A percentile compares a stretch with the other conserved stretches of the same genome.
phyloP scores from a whole-genome alignment of 2,329 filamentous ascomycete species.

The Chrysoporthe cubensis region DNA sequence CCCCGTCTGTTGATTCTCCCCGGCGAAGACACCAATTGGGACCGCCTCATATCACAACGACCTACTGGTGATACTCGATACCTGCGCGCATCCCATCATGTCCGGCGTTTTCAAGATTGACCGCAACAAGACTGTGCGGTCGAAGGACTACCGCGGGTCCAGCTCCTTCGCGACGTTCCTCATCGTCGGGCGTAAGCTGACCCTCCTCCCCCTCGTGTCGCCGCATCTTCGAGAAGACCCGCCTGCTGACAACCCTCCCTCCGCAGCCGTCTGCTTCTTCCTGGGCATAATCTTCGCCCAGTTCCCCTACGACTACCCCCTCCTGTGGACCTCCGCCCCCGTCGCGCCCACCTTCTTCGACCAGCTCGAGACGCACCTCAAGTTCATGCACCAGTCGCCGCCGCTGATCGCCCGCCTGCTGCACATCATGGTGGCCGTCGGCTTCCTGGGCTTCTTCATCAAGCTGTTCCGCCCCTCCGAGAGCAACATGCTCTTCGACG shows the following conservation, averaged over 20 bases:
- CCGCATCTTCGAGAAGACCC: slow-evolving; percentile 6
- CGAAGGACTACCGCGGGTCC: slow-evolving; percentile 61
- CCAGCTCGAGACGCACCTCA: slow-evolving; percentile 86
- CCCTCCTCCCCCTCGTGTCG: slow-evolving; percentile 20
- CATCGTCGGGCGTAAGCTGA: slow-evolving; percentile 85
- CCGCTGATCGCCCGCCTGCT: slow-evolving; percentile 91
- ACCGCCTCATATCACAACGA: neutral
- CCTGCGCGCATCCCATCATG: slow-evolving; percentile 13
- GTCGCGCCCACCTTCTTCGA: slow-evolving; percentile 73
- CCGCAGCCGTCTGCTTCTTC: slow-evolving; percentile 87
- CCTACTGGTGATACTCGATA: neutral
- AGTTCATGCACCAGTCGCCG: slow-evolving; percentile 88
- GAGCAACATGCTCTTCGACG: slow-evolving; percentile 94
- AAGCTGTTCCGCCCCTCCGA: slow-evolving; percentile 96
- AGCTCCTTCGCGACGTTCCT: slow-evolving; percentile 93
- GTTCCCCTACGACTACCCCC: slow-evolving; percentile 94
- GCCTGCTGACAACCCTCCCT: slow-evolving; percentile 25
- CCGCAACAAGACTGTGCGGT: slow-evolving; percentile 61
- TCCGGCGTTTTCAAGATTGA: slow-evolving; percentile 42
- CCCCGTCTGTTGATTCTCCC: neutral
- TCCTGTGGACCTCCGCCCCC: slow-evolving; percentile 75
- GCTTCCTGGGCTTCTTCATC: slow-evolving; percentile 83
- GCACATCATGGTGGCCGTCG: slow-evolving; percentile 88
- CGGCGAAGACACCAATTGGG: slow-evolving; percentile 16
- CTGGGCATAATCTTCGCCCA: slow-evolving; percentile 95